These are phyloP conservation scores for Hygrophoropsis aurantiaca DNA, from an alignment of 768 basidiomycete species.

Conservation along the genomic window DNA sequence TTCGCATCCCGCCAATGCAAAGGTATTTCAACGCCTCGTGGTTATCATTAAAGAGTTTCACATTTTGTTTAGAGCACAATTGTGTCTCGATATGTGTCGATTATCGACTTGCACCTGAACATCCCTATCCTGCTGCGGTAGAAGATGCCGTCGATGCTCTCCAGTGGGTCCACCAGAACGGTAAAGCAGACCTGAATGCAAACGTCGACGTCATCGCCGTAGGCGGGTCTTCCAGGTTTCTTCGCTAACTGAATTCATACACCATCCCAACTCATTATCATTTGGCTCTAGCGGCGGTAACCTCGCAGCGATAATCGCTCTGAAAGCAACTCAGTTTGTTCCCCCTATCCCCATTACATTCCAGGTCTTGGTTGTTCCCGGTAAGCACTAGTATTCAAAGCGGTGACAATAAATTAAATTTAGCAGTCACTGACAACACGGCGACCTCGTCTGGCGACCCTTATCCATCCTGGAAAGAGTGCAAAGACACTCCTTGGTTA, in stretches of 20 bases:
- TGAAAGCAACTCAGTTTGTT: constrained; percentile 52
- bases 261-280: not conserved
- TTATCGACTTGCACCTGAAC: constrained; percentile 71
- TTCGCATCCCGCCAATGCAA: constrained; percentile 41
- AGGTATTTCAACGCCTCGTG: constrained; percentile 9
- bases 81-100: constrained; percentile 68
- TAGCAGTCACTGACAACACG: constrained; percentile 66
- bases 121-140: constrained; percentile 69
- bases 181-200: constrained; percentile 43
- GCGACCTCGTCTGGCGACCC: constrained; percentile 38
- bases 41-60: no score
- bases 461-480: constrained; percentile 55
- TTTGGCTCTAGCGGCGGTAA: constrained; percentile 57
- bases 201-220: constrained; percentile 60
- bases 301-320: constrained; percentile 61
- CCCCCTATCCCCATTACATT: constrained; percentile 58
- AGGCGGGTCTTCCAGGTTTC: constrained; percentile 69
- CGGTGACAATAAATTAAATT: not conserved
- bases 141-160: constrained; percentile 70
- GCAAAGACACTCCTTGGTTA: constrained; percentile 59
- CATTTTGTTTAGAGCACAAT: constrained; percentile 43
- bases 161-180: constrained; percentile 56
- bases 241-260: not conserved
- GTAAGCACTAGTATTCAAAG: constrained; percentile 10
- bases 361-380: constrained; percentile 68